Evolutionary conservation across 2,329 filamentous ascomycete genomes (phyloP), one percentile per base, ranked within the genome.

Genomic region (Pseudogymnoascus sp.): DNA sequence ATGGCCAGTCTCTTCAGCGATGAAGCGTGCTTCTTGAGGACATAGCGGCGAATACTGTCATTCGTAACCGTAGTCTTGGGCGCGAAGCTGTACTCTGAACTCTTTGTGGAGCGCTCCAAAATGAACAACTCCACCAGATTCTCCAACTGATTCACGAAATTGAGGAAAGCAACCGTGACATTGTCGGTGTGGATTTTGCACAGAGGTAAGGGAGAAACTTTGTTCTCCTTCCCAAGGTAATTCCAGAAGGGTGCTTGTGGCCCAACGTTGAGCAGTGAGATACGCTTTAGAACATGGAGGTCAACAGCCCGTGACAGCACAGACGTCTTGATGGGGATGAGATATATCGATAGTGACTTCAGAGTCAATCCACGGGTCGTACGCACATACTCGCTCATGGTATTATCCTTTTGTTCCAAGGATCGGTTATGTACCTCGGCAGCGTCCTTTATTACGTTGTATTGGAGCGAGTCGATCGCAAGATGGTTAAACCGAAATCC

Each of bases 261-360:
- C 1, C 84, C 84, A 15, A 86, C 83, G 63, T 84, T 85, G 48
- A 88, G 76, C 21, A 88, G 73, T 1, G 82, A 83, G 15, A 88
- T 73, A 52, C 75, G 76, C 63, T 73, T 78, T n/a, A 88, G 73
- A 3, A 74, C 73, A n/a, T 73, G 74, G 3, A 87, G 66, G 64
- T 87, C 82, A 34, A 87, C 71, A 0, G 81, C 80, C 26, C 76
- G 74, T 15, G 75, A 77, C 7, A 88, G 67, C 0, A 85, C 76
- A 0, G 79, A 80, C 2, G 82, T 75, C 68, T 81, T 83, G 65
- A 84, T 75, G 0, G 84, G 84, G 33, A 88, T 77, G 30, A 84
- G 74, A 65, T 84, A 75, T 23, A 86, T 74, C 59, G 75, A 75
- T 15, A 88, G 73, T 1, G 75, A 75, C 57, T 80, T 71, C 1